Evolutionary conservation across 495 filamentous ascomycete genomes (phyloP), one percentile per base, ranked within the genome.

Genomic region (Neurospora discreta): DNA sequence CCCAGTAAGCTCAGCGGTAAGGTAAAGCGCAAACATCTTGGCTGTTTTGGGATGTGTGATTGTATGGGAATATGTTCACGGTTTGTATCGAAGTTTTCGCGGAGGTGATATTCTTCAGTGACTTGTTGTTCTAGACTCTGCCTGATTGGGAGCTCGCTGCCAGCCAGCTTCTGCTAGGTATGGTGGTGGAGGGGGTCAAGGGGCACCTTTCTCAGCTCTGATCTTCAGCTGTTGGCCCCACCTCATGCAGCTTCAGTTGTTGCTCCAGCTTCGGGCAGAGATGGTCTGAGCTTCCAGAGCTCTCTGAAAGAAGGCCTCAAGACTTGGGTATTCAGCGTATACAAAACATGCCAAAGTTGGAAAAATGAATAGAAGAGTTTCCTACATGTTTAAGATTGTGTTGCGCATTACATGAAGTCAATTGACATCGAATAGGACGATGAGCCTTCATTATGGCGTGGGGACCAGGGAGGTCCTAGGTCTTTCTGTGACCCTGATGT

Each of bases 1-100:
- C 88, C 94, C 94, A 39, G 87, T 85, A 52, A 97, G 79, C 74
- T 97, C 93, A 6, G 94, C 94, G 20, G 87, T 91, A 11, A 97
- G 84, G 30, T 88, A 86, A 10, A 97, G 87, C 69, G 91, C 91
- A 73, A 93, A 87, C 93, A 97, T 97, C 20, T 44, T 65, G 52
- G 16, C 33, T 40, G 68, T 69, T 16, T 4, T 13, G 20, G 3
- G 13, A 33, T 65, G 15, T 65, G 52, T 33, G 5, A 65, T 33
- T 65, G 33, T 6, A 16, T 36, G 2, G 16, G 6, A 7, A 8
- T 30, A 23, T 60, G 52, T 60, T 33, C 13, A 33, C 15, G 6
- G 52, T 15, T 36, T 65, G 5, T 33, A 16, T 16, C 15, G 26
- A 60, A 33, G 52, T 16, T 60, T 33, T 33, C 18, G 52, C 26